Percentiles rank a stretch among this genome's conserved stretches.
These are phyloP conservation scores for Chlamydomonas schloesseri DNA, from an alignment of 139 green algal species.

Conservation along the genomic window DNA sequence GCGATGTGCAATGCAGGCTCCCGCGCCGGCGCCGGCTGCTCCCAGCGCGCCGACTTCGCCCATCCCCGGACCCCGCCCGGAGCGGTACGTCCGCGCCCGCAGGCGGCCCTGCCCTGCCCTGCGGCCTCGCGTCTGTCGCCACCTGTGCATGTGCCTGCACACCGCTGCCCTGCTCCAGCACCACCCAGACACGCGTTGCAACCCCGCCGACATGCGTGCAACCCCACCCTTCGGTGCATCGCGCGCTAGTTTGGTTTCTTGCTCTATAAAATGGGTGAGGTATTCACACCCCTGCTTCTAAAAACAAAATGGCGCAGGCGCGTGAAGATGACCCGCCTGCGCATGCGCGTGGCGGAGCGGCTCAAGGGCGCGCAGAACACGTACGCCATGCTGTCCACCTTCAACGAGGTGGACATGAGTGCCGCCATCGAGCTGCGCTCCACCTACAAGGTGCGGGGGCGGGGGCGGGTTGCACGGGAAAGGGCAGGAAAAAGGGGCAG, in stretches of 20 bases:
- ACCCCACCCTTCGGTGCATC: too few species aligned
- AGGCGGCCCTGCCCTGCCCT: too few species aligned
- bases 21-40: neutral
- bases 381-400: slow-evolving; percentile 98
- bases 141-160: too few species aligned
- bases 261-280: too few species aligned
- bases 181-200: too few species aligned
- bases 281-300: too few species aligned
- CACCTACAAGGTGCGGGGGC: slow-evolving; percentile 87
- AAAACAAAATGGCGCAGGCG: slow-evolving; percentile 74
- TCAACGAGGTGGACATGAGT: slow-evolving; percentile 99
- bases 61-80: neutral
- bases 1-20: neutral
- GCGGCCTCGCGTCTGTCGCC: too few species aligned
- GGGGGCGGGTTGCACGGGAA: too few species aligned
- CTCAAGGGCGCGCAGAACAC: slow-evolving; percentile 97
- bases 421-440: slow-evolving; percentile 88
- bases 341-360: slow-evolving; percentile 91
- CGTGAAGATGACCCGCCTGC: slow-evolving; percentile 97
- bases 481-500: too few species aligned
- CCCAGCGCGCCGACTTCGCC: neutral
- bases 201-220: too few species aligned
- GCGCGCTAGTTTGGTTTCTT: too few species aligned
- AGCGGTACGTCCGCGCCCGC: neutral
- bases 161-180: too few species aligned